Conservation (phyloP, 371 early-diverging fungal species). For the Mucor plumbeus region DNA sequence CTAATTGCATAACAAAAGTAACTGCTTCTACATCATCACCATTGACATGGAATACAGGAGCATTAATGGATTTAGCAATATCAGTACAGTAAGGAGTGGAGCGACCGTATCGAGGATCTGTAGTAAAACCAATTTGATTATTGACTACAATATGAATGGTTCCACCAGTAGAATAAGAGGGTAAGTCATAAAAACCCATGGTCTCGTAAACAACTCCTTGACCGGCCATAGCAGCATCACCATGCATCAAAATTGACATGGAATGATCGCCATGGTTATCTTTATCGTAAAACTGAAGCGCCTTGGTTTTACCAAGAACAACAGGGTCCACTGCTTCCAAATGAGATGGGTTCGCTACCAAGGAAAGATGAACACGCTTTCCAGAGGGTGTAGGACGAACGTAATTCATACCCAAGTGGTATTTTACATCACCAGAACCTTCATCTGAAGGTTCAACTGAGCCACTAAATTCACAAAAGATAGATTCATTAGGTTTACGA, state of each 20-base stretch:
- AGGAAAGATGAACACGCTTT: slow-evolving; percentile 93
- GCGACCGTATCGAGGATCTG: slow-evolving; percentile 93
- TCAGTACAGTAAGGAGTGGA: slow-evolving; percentile 97
- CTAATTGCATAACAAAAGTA: slow-evolving; percentile 90
- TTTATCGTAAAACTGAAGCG: slow-evolving; percentile 89
- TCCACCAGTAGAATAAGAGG: slow-evolving; percentile 94
- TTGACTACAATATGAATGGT: slow-evolving; percentile 97
- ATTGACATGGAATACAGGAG: slow-evolving; percentile 97
- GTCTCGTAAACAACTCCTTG: slow-evolving; percentile 98
- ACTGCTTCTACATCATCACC: slow-evolving; percentile 97
- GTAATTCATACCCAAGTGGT: slow-evolving; percentile 97
- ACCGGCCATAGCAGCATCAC: slow-evolving; percentile 97
- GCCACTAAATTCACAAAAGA: slow-evolving; percentile 96
- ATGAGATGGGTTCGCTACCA: slow-evolving; percentile 98
- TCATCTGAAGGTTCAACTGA: slow-evolving; percentile 77
- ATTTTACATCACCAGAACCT: slow-evolving; percentile 98
- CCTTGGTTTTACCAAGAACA: slow-evolving; percentile 95
- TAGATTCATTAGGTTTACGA: slow-evolving; percentile 96
- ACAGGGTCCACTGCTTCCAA: slow-evolving; percentile 98
- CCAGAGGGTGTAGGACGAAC: slow-evolving; percentile 94
- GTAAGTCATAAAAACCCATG: slow-evolving; percentile 92
- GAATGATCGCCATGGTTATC: slow-evolving; percentile 81
- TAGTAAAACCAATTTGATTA: slow-evolving; percentile 99
- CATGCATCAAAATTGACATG: slow-evolving; percentile 94
- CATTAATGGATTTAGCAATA: slow-evolving; percentile 94